These are phyloP conservation scores for Exophiala aquamarina DNA, from an alignment of 2,329 filamentous ascomycete species.

Conservation along the genomic window DNA sequence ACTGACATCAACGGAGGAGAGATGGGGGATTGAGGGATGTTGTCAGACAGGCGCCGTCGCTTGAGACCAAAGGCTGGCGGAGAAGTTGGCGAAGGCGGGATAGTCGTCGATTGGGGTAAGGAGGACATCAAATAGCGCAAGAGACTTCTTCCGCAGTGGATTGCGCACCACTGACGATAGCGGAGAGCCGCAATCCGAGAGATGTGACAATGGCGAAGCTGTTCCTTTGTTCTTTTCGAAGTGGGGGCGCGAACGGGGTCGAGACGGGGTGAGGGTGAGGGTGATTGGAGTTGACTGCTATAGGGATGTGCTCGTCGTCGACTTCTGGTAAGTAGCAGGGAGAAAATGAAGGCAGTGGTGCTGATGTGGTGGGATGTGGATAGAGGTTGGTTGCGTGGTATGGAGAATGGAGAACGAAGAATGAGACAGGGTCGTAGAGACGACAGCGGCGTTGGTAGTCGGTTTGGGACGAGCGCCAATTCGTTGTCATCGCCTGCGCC, in stretches of 20 bases:
- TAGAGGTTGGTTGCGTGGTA: too few relatives aligned
- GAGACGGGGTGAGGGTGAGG: conserved; percentile 1
- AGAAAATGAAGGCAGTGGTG: too few relatives aligned
- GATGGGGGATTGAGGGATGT: conserved; percentile 26
- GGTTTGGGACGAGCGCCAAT: too few relatives aligned
- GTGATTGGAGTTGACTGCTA: background rate
- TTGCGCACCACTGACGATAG: conserved; percentile 13
- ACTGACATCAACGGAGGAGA: conserved; percentile 52
- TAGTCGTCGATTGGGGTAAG: conserved; percentile 32
- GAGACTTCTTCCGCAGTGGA: conserved; percentile 4
- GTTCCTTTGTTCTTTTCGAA: background rate
- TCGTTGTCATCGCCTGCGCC: too few relatives aligned
- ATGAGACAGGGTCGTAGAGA: too few relatives aligned
- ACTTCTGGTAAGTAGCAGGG: too few relatives aligned
- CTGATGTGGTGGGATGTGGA: too few relatives aligned
- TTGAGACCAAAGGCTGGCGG: conserved; percentile 41
- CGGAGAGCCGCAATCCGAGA: background rate
- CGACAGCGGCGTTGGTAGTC: too few relatives aligned
- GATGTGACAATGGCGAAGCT: background rate
- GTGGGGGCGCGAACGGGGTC: background rate
- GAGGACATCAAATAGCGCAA: conserved; percentile 26
- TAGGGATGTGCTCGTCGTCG: too few relatives aligned
- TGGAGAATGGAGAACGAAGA: too few relatives aligned
- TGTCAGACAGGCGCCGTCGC: conserved; percentile 24
- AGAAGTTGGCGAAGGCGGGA: conserved; percentile 45